Base-by-base conservation (phyloP, 108 stramenopile genomes). In the Licmophora abbreviata region DNA sequence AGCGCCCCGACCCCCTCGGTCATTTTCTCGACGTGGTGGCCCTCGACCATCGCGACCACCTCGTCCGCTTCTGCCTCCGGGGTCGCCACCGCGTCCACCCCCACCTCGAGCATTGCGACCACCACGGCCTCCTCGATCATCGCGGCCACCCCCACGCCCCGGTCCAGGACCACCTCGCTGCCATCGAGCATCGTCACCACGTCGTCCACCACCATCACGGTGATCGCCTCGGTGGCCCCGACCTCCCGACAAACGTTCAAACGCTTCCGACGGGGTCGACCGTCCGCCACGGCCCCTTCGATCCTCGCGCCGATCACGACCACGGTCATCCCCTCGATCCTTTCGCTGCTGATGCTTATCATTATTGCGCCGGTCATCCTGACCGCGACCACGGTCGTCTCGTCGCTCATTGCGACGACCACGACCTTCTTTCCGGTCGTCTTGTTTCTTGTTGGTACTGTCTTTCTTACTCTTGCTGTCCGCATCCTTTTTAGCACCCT, bases 401-500 rank as follows among this genome's bases (percentile, higher is more conserved):
- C 50, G 50, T 11, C 15, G 36, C 12, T 15, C 23, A 10, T 36
- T 47, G 14, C n/a, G n/a, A n/a, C n/a, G n/a, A n/a, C n/a, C n/a
- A n/a, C n/a, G 49, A 28, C 18, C 29, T 28, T 17, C n/a, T 30
- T 18, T 50, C 20, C 32, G 8, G 8, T 6, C 12, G n/a, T 2
- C 28, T 28, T 2, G 11, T 31, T 30, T 27, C 15, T 27, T 27
- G 25, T 5, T 27, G 28, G 9, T 26, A 6, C 25, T 48, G 14
- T 5, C 53, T 27, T 15, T n/a, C 17, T n/a, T 7, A 21, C 29
- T 44, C 14, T 54, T 35, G 32, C 29, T 48, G 10, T 36, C 29
- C 30, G 54, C 59, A 14, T 44, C 51, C n/a, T 28, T 51, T 8
- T 36, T 50, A 31, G 52, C 68, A 10, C 79, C 66, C 52, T 81